Evolutionary conservation across 257 asterid species (phyloP).

Genomic region (Thymus quinquecostatus): DNA sequence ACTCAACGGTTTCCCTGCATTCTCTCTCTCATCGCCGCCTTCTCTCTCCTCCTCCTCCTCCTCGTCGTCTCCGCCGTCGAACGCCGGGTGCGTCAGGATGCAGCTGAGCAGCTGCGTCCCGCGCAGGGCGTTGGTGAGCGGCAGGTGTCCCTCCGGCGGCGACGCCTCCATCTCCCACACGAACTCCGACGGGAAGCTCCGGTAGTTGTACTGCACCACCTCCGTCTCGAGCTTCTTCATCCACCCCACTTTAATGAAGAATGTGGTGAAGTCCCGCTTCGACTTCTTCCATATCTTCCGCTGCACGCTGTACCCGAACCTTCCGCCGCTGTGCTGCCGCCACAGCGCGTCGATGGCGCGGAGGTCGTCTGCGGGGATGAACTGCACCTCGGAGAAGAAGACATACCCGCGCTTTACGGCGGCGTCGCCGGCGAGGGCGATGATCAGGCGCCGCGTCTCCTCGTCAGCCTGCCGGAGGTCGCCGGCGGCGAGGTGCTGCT

Average conservation of each 20-base stretch:
- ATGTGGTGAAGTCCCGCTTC: constrained; percentile 58
- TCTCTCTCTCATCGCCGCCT: constrained; percentile 26
- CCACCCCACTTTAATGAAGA: constrained; percentile 78
- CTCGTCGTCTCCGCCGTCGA: constrained; percentile 42
- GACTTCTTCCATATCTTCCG: constrained; percentile 64
- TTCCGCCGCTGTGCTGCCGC: constrained; percentile 58
- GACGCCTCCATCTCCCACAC: constrained; percentile 67
- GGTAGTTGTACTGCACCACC: constrained; percentile 76
- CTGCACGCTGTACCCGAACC: constrained; percentile 88
- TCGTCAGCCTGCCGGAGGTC: constrained; percentile 88
- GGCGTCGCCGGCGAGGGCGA: constrained; percentile 82
- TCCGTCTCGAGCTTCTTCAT: constrained; percentile 83
- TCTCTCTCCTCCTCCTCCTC: constrained; percentile 23
- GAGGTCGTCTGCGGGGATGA: constrained; percentile 60
- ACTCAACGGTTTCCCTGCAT: constrained; percentile 31
- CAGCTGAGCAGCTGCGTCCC: constrained; percentile 71
- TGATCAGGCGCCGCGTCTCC: constrained; percentile 88
- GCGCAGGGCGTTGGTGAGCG: constrained; percentile 83
- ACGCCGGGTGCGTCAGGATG: constrained; percentile 73
- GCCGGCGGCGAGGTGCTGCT: constrained; percentile 45
- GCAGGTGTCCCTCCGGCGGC: constrained; percentile 80
- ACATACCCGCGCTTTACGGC: constrained; percentile 81
- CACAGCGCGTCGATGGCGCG: constrained; percentile 71
- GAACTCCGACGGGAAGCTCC: constrained; percentile 79
- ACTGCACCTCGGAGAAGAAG: constrained; percentile 89